Conservation (phyloP, 2,329 filamentous ascomycete species). For the Paraphaeosphaeria minitans region DNA sequence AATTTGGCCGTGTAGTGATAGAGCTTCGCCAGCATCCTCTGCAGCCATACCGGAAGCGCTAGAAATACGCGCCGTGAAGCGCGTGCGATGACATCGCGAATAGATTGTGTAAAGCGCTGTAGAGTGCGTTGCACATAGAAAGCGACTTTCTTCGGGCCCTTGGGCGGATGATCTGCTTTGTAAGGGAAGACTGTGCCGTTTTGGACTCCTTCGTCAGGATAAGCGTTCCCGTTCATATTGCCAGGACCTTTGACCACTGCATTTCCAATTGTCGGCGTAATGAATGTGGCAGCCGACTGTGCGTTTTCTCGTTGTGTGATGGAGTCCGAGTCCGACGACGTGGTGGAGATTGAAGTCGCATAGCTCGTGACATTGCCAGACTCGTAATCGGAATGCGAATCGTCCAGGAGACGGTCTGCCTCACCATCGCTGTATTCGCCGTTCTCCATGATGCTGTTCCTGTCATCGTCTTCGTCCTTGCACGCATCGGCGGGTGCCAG, state of each 20-base stretch:
- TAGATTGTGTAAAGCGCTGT: conserved; percentile 26
- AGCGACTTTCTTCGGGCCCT: conserved; percentile 41
- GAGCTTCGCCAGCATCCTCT: conserved; percentile 54
- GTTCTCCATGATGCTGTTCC: conserved; percentile 48
- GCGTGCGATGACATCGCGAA: conserved; percentile 35
- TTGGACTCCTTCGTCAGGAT: conserved; percentile 40
- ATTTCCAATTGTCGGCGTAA: conserved; percentile 57
- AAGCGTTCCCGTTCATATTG: conserved; percentile 40
- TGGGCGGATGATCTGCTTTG: conserved; percentile 33
- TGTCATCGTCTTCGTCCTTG: conserved; percentile 62
- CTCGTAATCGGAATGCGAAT: conserved; percentile 53
- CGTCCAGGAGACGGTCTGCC: conserved; percentile 46
- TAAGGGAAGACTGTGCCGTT: conserved; percentile 59
- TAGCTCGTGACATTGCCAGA: conserved; percentile 51
- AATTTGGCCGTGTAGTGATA: conserved; percentile 57
- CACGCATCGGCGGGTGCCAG: conserved; percentile 83
- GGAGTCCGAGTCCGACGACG: conserved; percentile 35
- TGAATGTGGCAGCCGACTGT: conserved; percentile 36
- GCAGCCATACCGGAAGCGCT: conserved; percentile 58
- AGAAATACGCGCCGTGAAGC: conserved; percentile 51
- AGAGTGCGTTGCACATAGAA: conserved; percentile 34
- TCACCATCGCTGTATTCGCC: conserved; percentile 62
- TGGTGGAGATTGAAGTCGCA: conserved; percentile 33
- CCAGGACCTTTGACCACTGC: conserved; percentile 46
- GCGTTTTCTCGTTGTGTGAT: conserved; percentile 38